phyloP scores from a whole-genome alignment of 352 stramenopile species.

The Pythium plurisporium region DNA sequence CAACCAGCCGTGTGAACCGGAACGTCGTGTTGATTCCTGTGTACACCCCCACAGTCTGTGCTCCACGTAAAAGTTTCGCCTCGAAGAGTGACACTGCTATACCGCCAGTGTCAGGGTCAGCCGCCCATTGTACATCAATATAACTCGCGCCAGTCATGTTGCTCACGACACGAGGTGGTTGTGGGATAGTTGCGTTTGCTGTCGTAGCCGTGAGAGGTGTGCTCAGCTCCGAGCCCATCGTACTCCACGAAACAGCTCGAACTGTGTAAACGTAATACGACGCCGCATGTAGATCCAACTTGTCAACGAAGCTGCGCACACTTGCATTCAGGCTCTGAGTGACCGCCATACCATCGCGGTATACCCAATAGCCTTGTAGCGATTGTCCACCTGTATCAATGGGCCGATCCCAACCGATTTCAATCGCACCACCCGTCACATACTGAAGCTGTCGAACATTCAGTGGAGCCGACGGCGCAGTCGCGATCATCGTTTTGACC shows the following conservation, averaged over 20 bases:
- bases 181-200: constrained; percentile 29
- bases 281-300: constrained; percentile 22
- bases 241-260: constrained; percentile 33
- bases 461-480: constrained; percentile 39
- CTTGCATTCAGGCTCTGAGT: constrained; percentile 20
- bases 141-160: constrained; percentile 28
- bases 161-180: constrained; percentile 15
- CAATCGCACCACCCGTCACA: constrained; percentile 47
- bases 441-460: constrained; percentile 38
- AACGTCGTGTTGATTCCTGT: constrained; percentile 15
- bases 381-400: constrained; percentile 51
- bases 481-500: constrained; percentile 35
- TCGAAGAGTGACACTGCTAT: constrained; percentile 34
- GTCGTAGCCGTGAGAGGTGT: constrained; percentile 29
- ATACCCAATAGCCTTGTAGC: constrained; percentile 43
- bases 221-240: constrained; percentile 39
- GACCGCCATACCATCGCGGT: constrained; percentile 37
- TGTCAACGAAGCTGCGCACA: constrained; percentile 33
- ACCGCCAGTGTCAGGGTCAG: constrained; percentile 43
- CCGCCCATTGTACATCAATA: constrained; percentile 33
- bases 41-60: constrained; percentile 17
- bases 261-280: constrained; percentile 52
- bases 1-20: constrained; percentile 36
- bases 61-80: constrained; percentile 24
- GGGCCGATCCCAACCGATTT: constrained; percentile 49